Base-by-base conservation (phyloP, 257 asterid species). In the Parsonsia alboflavescens region DNA sequence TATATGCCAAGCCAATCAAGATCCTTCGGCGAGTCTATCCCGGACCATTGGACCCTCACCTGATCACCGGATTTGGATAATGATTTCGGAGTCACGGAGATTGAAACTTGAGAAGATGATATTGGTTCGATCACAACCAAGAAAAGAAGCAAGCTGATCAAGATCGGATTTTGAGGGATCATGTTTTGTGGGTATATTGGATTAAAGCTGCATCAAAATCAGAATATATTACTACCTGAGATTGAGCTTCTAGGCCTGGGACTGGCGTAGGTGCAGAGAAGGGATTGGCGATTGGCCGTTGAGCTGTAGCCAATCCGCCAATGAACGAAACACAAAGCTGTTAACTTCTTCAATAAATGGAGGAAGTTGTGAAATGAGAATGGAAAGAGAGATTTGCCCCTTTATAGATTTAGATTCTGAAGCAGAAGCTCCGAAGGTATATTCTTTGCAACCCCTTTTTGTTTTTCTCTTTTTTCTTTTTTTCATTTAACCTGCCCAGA, bases 1-100 rank as follows among this genome's bases (percentile, higher is more conserved):
- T 90, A 94, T 54, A 94, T 90, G 6, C 97, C 97, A 73, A 94
- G 84, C 93, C 93, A 94, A 58, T 94, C 99, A 73, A 94, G 93
- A n/a, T 82, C 63, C 28, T 88, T 79, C 0, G 97, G 93, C 21
- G 88, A 74, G n/a, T 80, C 86, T 15, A 94, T 61, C n/a, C 93
- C 95, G 63, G 92, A 79, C 97, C 97, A 91, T 72, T 68, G 70
- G 77, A 93, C 66, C 71, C 93, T 91, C 1, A 93, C 78, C 1
- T 63, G 69, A 79, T 91, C 96, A 46, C 96, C 93, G 33, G 98
- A 88, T 79, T 80, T 87, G 70, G 87, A 74, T 26, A 93, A 28
- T 70, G 85, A 64, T 80, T 77, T 84, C 7, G 91, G 83, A 81
- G 83, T 67, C 56, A 85, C 82, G 7, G 89, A 82, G 11, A 93